Percentiles rank a stretch among this genome's conserved stretches.
Evolutionary conservation across 441 rosid genomes (phyloP).

Genomic region (Euphorbia neoarborescens): DNA sequence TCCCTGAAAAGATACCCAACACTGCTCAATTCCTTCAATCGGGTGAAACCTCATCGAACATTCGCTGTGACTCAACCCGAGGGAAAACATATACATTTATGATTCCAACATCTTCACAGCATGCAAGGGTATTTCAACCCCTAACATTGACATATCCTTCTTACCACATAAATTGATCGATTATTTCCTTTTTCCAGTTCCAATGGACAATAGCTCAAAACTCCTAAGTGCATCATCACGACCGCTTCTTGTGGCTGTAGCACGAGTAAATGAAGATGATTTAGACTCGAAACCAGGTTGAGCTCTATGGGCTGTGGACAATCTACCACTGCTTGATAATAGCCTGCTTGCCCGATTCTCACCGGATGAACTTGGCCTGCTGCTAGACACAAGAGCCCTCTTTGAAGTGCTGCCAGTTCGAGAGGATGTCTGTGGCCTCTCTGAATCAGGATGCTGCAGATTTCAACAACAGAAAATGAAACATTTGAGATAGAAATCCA

Average conservation of each 20-base stretch:
- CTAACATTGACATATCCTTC: conserved; percentile 14
- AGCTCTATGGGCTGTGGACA: conserved; percentile 53
- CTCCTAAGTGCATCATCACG: conserved; percentile 61
- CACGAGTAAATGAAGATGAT: conserved; percentile 52
- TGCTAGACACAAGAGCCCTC: conserved; percentile 49
- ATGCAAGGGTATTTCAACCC: conserved; percentile 19
- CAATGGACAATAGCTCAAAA: conserved; percentile 70
- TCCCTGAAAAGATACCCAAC: conserved; percentile 13
- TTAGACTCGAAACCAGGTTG: conserved; percentile 49
- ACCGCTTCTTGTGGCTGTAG: conserved; percentile 37
- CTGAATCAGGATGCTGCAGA: conserved; percentile 54
- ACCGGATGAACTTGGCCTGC: conserved; percentile 70
- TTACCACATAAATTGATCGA: conserved; percentile 13
- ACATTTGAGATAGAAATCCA: not conserved
- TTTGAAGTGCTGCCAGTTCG: conserved; percentile 62
- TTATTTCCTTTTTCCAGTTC: conserved; percentile 63
- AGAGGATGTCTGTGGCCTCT: conserved; percentile 47
- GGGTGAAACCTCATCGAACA: conserved; percentile 7
- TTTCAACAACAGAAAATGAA: too few relatives aligned
- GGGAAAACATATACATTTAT: conserved; percentile 21
- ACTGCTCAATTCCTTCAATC: not conserved
- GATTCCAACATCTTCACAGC: conserved; percentile 17
- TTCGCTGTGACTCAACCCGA: conserved; percentile 18
- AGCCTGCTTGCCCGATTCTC: conserved; percentile 58
- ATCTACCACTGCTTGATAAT: conserved; percentile 47